Percentiles rank a stretch among this genome's conserved stretches.
Conservation (phyloP, 1,284 basidiomycete genomes). For the Peniophora sp. region DNA sequence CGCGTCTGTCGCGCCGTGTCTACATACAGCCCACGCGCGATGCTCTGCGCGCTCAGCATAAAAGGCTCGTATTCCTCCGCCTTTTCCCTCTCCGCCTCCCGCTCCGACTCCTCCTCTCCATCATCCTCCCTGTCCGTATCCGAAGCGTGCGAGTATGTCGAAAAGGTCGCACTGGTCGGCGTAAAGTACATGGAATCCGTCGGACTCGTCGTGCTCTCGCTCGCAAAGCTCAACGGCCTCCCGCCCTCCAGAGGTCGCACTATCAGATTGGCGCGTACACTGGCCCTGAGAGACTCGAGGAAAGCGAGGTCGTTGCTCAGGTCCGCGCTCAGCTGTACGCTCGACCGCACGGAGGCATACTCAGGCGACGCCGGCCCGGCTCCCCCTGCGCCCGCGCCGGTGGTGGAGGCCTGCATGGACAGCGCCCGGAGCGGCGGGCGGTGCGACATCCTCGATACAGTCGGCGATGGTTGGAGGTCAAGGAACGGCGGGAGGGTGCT, state of each 20-base stretch:
- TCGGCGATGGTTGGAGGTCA: too few relatives aligned
- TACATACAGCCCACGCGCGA: conserved; percentile 46
- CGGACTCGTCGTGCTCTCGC: conserved; percentile 38
- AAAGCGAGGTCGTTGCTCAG: conserved; percentile 56
- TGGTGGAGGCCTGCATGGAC: too few relatives aligned
- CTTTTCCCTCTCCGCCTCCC: conserved; percentile 15
- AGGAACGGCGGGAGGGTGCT: too few relatives aligned
- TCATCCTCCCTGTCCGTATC: conserved; percentile 15
- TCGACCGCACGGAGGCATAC: conserved; percentile 13
- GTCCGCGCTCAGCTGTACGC: conserved; percentile 30
- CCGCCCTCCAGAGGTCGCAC: conserved; percentile 59
- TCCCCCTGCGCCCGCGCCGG: conserved; percentile 18
- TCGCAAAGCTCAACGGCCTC: conserved; percentile 22
- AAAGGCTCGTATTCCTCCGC: conserved; percentile 18
- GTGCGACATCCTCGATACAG: too few relatives aligned
- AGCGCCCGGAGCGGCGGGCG: too few relatives aligned
- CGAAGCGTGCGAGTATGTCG: conserved; percentile 20
- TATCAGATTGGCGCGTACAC: conserved; percentile 65
- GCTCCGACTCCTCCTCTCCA: too few relatives aligned
- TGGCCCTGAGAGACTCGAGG: conserved; percentile 59
- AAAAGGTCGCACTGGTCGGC: conserved; percentile 33
- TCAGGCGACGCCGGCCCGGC: conserved; percentile 5
- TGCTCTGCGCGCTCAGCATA: conserved; percentile 37
- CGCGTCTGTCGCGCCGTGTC: too few relatives aligned
- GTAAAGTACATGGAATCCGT: conserved; percentile 52